These are phyloP conservation scores for Arthrobotrys entomopaga DNA, from an alignment of 2,329 filamentous ascomycete genomes.

Conservation along the genomic window DNA sequence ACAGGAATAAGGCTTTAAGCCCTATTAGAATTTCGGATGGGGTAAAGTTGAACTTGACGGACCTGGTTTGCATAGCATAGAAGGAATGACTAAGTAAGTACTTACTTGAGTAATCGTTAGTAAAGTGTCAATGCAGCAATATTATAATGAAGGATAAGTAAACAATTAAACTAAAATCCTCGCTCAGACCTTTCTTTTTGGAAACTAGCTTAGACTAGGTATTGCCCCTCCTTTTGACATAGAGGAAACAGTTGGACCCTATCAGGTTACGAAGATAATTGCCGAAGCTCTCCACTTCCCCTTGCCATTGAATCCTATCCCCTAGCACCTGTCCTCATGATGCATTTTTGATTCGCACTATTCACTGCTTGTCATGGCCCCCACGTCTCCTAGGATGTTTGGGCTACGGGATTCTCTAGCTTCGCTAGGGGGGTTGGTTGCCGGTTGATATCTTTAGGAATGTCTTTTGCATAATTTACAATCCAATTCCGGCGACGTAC, in stretches of 20 bases:
- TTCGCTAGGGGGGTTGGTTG: slow-evolving; percentile 20
- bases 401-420: slow-evolving; percentile 21
- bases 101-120: too few relatives aligned
- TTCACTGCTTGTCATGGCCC: slow-evolving; percentile 7
- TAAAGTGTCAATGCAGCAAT: too few relatives aligned
- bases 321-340: slow-evolving; percentile 36
- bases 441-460: slow-evolving; percentile 40
- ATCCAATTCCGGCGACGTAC: slow-evolving; percentile 50
- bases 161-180: not conserved
- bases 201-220: not conserved
- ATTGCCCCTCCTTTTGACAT: not conserved
- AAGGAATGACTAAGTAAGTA: too few relatives aligned
- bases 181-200: not conserved
- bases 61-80: too few relatives aligned
- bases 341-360: slow-evolving; percentile 18
- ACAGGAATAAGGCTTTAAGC: not conserved
- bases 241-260: not conserved
- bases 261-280: not conserved
- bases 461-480: slow-evolving; percentile 46
- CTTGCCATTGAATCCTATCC: not conserved
- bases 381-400: slow-evolving; percentile 22
- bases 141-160: not conserved
- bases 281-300: not conserved
- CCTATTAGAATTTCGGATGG: not conserved
- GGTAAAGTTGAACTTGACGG: not conserved